Evolutionary conservation across 768 basidiomycete species (phyloP).

Genomic region (Lactarius sanguifluus): DNA sequence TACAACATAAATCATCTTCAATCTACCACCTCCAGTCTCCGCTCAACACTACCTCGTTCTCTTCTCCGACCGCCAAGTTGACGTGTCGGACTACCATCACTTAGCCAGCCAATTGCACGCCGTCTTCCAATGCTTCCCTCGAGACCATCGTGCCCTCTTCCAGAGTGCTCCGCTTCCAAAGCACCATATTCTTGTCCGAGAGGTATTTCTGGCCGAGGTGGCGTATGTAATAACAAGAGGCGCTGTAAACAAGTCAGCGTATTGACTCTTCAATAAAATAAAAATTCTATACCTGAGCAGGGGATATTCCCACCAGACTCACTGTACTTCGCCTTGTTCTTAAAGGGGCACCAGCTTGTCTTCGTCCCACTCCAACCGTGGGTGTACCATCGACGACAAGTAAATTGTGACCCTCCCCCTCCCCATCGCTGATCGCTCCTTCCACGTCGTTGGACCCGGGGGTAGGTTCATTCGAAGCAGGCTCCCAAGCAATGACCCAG

Average conservation of each 20-base stretch:
- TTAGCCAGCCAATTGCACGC: constrained; percentile 13
- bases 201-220: constrained; percentile 48
- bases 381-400: constrained; percentile 31
- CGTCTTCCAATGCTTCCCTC: constrained; percentile 22
- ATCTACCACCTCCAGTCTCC: neutral
- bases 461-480: constrained; percentile 33
- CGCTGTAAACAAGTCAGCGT: constrained; percentile 42
- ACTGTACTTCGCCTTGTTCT: constrained; percentile 55
- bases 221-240: constrained; percentile 64
- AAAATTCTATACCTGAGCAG: constrained; percentile 58
- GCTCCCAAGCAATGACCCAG: constrained; percentile 78
- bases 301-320: constrained; percentile 67
- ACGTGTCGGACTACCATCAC: constrained; percentile 14
- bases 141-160: neutral
- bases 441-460: constrained; percentile 33
- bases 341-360: constrained; percentile 41
- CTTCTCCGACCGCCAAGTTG: constrained; percentile 7
- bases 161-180: constrained; percentile 17
- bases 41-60: constrained; percentile 25
- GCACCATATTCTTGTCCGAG: constrained; percentile 16
- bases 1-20: neutral
- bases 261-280: neutral
- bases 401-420: constrained; percentile 30
- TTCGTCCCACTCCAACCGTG: constrained; percentile 27
- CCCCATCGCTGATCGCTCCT: constrained; percentile 34